Evolutionary conservation across 2,329 filamentous ascomycete species (phyloP), one percentile per base, ranked within the genome.

Genomic region (Paracoccidioides brasiliensis): DNA sequence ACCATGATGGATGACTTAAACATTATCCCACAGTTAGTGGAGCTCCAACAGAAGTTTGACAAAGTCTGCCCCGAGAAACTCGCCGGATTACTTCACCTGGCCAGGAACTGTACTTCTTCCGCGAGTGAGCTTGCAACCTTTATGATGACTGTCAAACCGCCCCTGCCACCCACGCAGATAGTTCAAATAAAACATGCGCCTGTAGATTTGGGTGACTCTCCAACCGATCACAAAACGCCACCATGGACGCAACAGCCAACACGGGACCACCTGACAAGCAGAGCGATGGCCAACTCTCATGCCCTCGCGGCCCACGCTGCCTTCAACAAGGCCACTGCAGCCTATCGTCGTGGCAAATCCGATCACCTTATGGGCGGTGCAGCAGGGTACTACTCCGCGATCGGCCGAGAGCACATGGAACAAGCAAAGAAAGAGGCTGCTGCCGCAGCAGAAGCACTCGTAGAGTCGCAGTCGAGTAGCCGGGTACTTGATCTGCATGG

Each of bases 401-500:
- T 86, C 9, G 85, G 82, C 1, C 82, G 84, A 28, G 82, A 88
- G 49, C 78, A 83, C 56, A 74, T 80, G 4, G 77, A 75, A 10
- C 74, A 75, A 45, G 79, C 83, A 2, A 78, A 80, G 58, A 73
- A 74, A 15, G 78, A 82, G n/a, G 75, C 76, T 15, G 82, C 82
- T n/a, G 75, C 76, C 0, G 83, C 83, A 0, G 88, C 89, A 1
- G 85, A 93, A 63, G 70, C 79, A 0, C 76, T 85, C 3, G 90
- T 91, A 0, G 77, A 83, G 9, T 66, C 72, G 8, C 85, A 90
- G 65, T 90, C 87, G 52, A 78, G 76, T 0, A 57, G 67, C 1
- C 75, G 70, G 0, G 73, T 77, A 22, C 75, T 94, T 6, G 91
- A 97, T 68, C 74, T 97, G 32, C 91, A 97, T 67, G 88, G 89